Evolutionary conservation across 345 rosid species (phyloP).

Genomic region (Citrus trifoliata): DNA sequence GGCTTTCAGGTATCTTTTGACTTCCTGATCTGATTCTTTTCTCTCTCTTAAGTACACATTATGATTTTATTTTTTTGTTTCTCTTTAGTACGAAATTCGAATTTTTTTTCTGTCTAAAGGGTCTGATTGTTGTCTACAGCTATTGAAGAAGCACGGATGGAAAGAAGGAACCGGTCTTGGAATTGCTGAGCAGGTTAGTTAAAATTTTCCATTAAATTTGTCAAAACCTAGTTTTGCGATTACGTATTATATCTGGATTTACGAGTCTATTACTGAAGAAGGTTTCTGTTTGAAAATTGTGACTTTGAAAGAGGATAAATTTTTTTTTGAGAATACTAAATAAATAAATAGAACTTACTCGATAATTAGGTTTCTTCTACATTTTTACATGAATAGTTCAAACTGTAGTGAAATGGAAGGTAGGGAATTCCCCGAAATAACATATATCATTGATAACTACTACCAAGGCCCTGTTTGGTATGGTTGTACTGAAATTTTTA

Average conservation of each 20-base stretch:
- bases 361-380: not conserved
- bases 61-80: not conserved
- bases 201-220: not conserved
- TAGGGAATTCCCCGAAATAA: not conserved
- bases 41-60: not conserved
- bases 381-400: not conserved
- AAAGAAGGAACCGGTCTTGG: conserved; percentile 95
- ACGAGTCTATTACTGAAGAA: not conserved
- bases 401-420: not conserved
- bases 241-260: not conserved
- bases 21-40: not conserved
- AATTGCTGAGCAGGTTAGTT: conserved; percentile 60
- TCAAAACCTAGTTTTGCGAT: not conserved
- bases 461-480: no score
- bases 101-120: not conserved
- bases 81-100: not conserved
- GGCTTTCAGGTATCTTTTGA: conserved; percentile 62
- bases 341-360: not conserved
- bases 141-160: conserved; percentile 95
- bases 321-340: not conserved
- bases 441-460: not conserved
- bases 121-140: conserved; percentile 35
- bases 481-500: no score
- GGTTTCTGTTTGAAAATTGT: not conserved
- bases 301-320: no score